These are phyloP conservation scores for Pseudocercospora fuligena DNA, from an alignment of 2,329 filamentous ascomycete genomes.

Conservation along the genomic window DNA sequence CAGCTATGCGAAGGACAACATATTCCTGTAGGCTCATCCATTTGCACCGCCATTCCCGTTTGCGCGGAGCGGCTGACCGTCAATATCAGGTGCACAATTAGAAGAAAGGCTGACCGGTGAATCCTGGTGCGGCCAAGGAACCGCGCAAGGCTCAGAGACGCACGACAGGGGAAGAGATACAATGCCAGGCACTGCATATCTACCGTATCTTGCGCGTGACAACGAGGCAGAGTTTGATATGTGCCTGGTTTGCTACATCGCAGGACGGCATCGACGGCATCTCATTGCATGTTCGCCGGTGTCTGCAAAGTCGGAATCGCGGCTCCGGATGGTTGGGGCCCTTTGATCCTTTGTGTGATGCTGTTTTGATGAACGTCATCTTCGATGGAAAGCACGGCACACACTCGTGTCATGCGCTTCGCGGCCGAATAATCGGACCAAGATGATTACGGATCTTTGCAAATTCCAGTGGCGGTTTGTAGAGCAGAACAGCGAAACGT, in stretches of 20 bases:
- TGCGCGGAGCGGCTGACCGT: slow-evolving; percentile 11
- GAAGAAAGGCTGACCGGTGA: slow-evolving; percentile 29
- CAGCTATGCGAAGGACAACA: slow-evolving; percentile 52
- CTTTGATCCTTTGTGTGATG: neutral
- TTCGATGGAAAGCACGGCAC: neutral
- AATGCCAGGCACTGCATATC: neutral
- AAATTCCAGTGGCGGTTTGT: neutral
- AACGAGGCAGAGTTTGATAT: neutral
- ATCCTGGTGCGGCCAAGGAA: slow-evolving; percentile 16
- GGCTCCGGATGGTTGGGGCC: neutral
- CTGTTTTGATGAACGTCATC: neutral
- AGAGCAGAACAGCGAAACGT: neutral
- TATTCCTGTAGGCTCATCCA: slow-evolving; percentile 51
- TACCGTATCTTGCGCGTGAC: neutral
- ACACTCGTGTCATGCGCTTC: neutral
- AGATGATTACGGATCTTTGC: neutral
- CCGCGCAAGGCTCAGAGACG: slow-evolving; percentile 7
- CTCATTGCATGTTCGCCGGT: neutral
- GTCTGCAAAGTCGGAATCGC: neutral
- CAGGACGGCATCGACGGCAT: neutral
- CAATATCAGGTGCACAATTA: slow-evolving; percentile 30
- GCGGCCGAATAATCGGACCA: neutral
- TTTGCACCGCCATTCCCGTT: slow-evolving; percentile 3
- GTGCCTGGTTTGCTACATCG: neutral
- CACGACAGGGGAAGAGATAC: slow-evolving; percentile 6